Base-by-base conservation (phyloP, 2,329 filamentous ascomycete species). In the Colletotrichum graminicola region DNA sequence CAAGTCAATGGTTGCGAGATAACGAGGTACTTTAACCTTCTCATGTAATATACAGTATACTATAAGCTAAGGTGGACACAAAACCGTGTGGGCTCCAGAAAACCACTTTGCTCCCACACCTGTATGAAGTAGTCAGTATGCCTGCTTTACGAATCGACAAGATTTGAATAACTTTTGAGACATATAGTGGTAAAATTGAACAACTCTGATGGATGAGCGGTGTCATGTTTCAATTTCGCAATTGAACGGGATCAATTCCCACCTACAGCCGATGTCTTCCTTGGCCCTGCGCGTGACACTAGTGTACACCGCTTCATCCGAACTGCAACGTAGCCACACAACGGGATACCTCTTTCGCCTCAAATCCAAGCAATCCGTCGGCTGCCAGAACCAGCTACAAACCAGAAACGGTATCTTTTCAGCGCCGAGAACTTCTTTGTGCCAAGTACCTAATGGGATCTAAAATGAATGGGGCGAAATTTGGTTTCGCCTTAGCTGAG, bases 221-320 rank as follows among this genome's bases (percentile, higher is more conserved):
- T 16, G 16, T 0, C 6, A 16, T 16, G 23, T 8, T 16, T 6
- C 8, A 4, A 18, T 8, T 29, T 14, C 49, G 4, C 23, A 16
- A 23, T 51, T 6, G 11, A 16, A 18, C 2, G 23, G 49, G n/a
- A 51, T 7, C 49, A 12, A 12, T 12, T n/a, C 5, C 47, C 47
- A 7, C 3, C 90, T 60, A 85, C 89, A 1, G 82, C 88, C 39
- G 90, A 90, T 79, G 86, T 86, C 2, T 90, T 88, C 80, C 85
- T 86, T 76, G 86, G 82, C 2, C 73, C 12, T 91, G 88, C 75
- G 79, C 83, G 6, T 77, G 83, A 36, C 88, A n/a, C n/a, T n/a
- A n/a, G n/a, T 89, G 0, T 88, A 88, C 76, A 78, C 5, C 81
- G 83, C 5, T 80, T 91, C 88, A 90, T 36, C 21, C 49, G 49